Percentiles rank a stretch among this genome's conserved stretches.
Conservation (phyloP, 2,329 filamentous ascomycete genomes). For the Pseudogymnoascus sp. region DNA sequence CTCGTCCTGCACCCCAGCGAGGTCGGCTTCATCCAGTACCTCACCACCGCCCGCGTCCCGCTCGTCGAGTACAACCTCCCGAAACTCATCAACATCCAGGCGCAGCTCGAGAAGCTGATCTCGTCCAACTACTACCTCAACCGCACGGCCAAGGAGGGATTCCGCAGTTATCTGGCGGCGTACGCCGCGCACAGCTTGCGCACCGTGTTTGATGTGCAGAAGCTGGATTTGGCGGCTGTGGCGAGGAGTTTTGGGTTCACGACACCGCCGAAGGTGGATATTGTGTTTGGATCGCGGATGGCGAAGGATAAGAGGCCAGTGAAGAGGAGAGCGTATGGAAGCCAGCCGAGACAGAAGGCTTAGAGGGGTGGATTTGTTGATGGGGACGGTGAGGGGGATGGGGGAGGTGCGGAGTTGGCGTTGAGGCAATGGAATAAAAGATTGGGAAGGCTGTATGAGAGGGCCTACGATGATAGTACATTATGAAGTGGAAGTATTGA, state of each 20-base stretch:
- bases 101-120: conserved; percentile 89
- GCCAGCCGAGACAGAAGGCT: conserved; percentile 57
- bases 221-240: conserved; percentile 73
- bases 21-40: conserved; percentile 81
- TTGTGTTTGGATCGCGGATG: conserved; percentile 70
- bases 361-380: conserved; percentile 34
- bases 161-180: conserved; percentile 86
- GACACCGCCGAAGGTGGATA: conserved; percentile 69
- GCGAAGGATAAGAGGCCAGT: conserved; percentile 61
- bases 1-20: conserved; percentile 92
- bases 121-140: conserved; percentile 95
- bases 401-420: conserved; percentile 18
- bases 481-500: not conserved
- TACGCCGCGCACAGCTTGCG: conserved; percentile 81
- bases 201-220: conserved; percentile 77
- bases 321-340: conserved; percentile 64
- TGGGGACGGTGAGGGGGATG: not conserved
- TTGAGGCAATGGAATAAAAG: not conserved
- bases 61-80: conserved; percentile 96
- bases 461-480: not conserved
- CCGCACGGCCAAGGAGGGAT: conserved; percentile 71
- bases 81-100: conserved; percentile 84
- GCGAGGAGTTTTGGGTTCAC: conserved; percentile 77
- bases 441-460: not conserved
- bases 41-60: conserved; percentile 86